Evolutionary conservation across 202 grass and related monocot genomes (phyloP).

Genomic region (Elaeis oleifera): DNA sequence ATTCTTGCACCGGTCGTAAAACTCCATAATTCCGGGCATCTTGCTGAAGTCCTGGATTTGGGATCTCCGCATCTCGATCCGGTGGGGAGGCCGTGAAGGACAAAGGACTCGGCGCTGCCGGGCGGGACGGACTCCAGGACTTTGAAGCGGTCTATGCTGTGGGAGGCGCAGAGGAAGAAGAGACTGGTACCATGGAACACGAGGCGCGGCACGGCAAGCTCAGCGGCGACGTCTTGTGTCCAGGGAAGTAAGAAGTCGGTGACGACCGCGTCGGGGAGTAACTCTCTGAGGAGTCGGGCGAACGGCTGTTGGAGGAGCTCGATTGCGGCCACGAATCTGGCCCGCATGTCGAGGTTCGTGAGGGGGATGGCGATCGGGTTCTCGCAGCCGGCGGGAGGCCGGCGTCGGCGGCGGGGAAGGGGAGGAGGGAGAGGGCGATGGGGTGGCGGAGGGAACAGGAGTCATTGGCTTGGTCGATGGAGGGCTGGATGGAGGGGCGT

Average conservation of each 20-base stretch:
- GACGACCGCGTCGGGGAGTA: slow-evolving; percentile 19
- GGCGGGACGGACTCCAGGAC: neutral
- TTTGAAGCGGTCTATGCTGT: neutral
- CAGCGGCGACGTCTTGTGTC: neutral
- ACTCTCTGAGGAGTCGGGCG: slow-evolving; percentile 8
- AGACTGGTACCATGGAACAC: neutral
- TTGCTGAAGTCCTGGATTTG: slow-evolving; percentile 6
- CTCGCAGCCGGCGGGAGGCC: slow-evolving; percentile 8
- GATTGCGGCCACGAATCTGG: too few species aligned
- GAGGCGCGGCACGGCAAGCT: neutral
- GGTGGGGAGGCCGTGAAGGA: slow-evolving; percentile 38
- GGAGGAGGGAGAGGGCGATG: neutral
- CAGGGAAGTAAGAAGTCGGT: slow-evolving; percentile 17
- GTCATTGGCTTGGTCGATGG: neutral
- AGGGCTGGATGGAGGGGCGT: neutral
- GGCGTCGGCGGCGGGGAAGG: neutral
- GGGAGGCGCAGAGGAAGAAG: neutral
- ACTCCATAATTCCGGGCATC: too few species aligned
- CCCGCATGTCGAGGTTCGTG: too few species aligned
- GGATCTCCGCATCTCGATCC: slow-evolving; percentile 32
- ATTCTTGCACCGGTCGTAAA: too few species aligned
- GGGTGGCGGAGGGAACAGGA: neutral
- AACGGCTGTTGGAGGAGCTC: neutral
- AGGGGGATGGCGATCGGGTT: neutral
- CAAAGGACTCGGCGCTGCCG: neutral